Base-by-base conservation (phyloP, 257 asterid species). In the Primulina huaijiensis region DNA sequence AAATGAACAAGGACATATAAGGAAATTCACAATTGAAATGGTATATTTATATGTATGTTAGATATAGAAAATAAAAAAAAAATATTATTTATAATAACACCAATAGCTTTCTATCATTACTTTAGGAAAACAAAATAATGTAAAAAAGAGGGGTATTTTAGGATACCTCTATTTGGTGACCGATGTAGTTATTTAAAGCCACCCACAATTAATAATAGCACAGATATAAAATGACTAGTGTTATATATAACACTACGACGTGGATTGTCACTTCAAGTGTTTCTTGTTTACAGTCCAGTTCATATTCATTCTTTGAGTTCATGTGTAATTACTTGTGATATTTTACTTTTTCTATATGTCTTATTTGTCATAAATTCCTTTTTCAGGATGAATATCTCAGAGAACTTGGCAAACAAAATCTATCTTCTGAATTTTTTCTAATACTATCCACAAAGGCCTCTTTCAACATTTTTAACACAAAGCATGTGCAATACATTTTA, bases 301-400 rank as follows among this genome's bases (percentile, higher is more conserved):
- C 65, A 20, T 60, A 30, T 29, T 52, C 59, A 40, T 70, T 67
- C 20, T 63, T 60, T 63, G 37, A 62, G 25, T 50, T 72, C 37
- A 61, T 21, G 56, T 38, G 50, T 74, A 40, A 11, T 52, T 72
- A n/a, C 50, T 64, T 52, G 21, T 21, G 37, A 21, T 65, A 60
- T 70, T 31, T 50, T 40, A 65, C 65, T 57, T 63, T 50, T 58
- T 72, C 23, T 65, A 46, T 34, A 38, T 53, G 27, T 68, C 62
- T 78, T 68, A 73, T 71, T 30, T 62, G 63, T 75, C 67, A 34
- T 29, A 38, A 65, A 43, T 52, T 73, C 58, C 70, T 46, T 38
- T 81, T 77, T 64, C 88, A 92, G 98, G 97, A 85, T 65, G 75
- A 64, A 9, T 80, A 75, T 77, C 61, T 83, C 79, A 82, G 72